Conservation (phyloP, 2,329 filamentous ascomycete species). For the Podosphaera fusca region DNA sequence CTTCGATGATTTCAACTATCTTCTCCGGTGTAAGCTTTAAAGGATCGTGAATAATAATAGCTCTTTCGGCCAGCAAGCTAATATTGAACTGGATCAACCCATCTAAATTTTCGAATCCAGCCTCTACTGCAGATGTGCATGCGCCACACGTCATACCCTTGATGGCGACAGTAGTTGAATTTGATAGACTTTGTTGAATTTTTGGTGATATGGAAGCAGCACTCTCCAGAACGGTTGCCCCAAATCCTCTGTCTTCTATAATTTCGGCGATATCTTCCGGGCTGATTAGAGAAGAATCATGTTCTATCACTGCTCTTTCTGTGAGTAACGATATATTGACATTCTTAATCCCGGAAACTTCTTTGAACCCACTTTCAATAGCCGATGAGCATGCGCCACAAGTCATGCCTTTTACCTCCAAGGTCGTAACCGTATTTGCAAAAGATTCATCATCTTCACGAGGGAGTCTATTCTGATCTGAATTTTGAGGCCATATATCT, state of each 20-base stretch:
- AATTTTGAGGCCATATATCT: conserved; percentile 37
- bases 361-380: conserved; percentile 58
- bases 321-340: conserved; percentile 70
- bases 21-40: conserved; percentile 45
- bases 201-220: conserved; percentile 21
- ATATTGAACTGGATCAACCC: conserved; percentile 84
- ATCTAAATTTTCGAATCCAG: conserved; percentile 52
- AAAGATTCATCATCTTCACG: conserved; percentile 13
- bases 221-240: conserved; percentile 54
- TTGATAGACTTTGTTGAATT: conserved; percentile 14
- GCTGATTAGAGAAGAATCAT: conserved; percentile 35
- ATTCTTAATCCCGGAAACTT: conserved; percentile 45
- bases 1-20: conserved; percentile 67
- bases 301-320: conserved; percentile 66
- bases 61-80: conserved; percentile 76
- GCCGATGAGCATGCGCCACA: conserved; percentile 77
- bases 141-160: conserved; percentile 97
- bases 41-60: conserved; percentile 66
- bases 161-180: conserved; percentile 56
- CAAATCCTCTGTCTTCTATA: conserved; percentile 55
- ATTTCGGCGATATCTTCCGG: conserved; percentile 31
- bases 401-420: conserved; percentile 73
- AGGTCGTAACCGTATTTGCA: conserved; percentile 40
- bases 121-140: conserved; percentile 78
- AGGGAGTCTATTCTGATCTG: conserved; percentile 15